These are phyloP conservation scores for Rhizophagus prolifer DNA, from an alignment of 192 early-diverging fungal genomes.

Conservation along the genomic window DNA sequence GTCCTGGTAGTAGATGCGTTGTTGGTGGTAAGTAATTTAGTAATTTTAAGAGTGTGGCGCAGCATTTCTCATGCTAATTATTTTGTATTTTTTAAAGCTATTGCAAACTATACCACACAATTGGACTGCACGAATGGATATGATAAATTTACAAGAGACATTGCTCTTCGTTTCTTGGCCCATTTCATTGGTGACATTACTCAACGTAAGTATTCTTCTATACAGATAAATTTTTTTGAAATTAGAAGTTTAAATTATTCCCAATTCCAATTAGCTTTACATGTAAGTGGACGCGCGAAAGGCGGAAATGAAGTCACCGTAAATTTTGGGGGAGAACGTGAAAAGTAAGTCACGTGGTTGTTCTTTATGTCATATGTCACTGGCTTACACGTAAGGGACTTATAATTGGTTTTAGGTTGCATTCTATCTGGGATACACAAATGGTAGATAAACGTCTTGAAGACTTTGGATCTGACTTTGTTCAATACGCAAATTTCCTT, in stretches of 20 bases:
- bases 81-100: background rate
- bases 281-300: background rate
- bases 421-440: slow-evolving; percentile 7
- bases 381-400: background rate
- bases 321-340: background rate
- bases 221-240: too few relatives aligned
- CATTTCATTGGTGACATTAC: slow-evolving; percentile 25
- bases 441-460: slow-evolving; percentile 14
- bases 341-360: background rate
- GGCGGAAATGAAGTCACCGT: background rate
- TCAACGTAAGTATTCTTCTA: slow-evolving; percentile 23
- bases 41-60: too few relatives aligned
- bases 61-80: background rate
- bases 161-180: slow-evolving; percentile 17
- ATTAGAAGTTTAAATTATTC: too few relatives aligned
- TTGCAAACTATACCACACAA: slow-evolving; percentile 19
- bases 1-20: slow-evolving; percentile 2
- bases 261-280: background rate
- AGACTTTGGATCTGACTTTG: background rate
- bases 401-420: background rate
- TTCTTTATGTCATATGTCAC: background rate
- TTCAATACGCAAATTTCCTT: background rate
- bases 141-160: background rate
- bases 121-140: slow-evolving; percentile 8
- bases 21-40: slow-evolving; percentile 21